Evolutionary conservation across 1,284 basidiomycete species (phyloP).

Genomic region (Pyrrhoderma lamaoense): DNA sequence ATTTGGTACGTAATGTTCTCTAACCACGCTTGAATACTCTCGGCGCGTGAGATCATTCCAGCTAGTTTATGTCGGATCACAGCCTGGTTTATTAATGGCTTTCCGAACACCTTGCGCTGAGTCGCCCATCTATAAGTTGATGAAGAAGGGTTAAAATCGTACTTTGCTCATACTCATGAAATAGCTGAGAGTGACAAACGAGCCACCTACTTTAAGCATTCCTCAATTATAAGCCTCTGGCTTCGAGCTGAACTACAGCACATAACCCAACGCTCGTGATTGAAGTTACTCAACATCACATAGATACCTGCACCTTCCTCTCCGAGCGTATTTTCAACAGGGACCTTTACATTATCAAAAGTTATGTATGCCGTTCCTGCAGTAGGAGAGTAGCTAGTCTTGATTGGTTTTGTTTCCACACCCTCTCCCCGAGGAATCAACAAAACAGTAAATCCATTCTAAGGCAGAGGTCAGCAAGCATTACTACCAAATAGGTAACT

Average conservation of each 20-base stretch:
- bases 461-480: conserved; percentile 21
- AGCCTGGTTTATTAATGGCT: conserved; percentile 75
- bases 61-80: conserved; percentile 84
- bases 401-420: conserved; percentile 80
- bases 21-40: conserved; percentile 80
- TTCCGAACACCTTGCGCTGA: conserved; percentile 82
- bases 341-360: conserved; percentile 83
- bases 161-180: no score
- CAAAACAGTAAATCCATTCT: conserved; percentile 80
- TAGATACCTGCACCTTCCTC: conserved; percentile 77
- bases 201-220: conserved; percentile 53
- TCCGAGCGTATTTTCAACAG: conserved; percentile 81
- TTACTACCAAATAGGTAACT: neutral
- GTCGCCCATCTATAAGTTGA: conserved; percentile 59
- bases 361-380: conserved; percentile 84
- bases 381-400: conserved; percentile 71
- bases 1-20: conserved; percentile 90
- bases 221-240: conserved; percentile 57
- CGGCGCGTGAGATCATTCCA: conserved; percentile 76
- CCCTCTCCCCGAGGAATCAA: conserved; percentile 71
- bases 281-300: conserved; percentile 71
- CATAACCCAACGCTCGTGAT: conserved; percentile 71
- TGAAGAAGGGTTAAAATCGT: no score
- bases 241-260: conserved; percentile 49
- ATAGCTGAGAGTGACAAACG: no score